Evolutionary conservation across 306 rosid genomes (phyloP).

Genomic region (Albizia julibrissin): DNA sequence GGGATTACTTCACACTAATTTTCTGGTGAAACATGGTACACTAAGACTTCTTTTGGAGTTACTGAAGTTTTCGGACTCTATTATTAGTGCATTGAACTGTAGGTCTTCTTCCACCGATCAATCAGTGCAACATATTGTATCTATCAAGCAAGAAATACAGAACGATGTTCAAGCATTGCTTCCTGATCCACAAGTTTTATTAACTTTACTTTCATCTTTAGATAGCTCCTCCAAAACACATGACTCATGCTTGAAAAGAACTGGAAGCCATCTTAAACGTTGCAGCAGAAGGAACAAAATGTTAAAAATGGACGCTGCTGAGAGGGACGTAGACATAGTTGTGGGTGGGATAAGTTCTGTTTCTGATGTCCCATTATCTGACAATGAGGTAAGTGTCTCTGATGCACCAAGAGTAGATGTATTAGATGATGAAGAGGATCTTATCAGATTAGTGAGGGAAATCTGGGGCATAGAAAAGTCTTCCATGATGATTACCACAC

Average conservation of each 20-base stretch:
- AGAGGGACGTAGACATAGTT: constrained; percentile 62
- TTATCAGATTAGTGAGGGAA: constrained; percentile 50
- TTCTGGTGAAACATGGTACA: constrained; percentile 79
- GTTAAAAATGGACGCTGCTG: constrained; percentile 47
- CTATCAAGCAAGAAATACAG: constrained; percentile 68
- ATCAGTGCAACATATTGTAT: constrained; percentile 28
- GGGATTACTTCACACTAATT: constrained; percentile 75
- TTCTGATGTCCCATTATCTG: constrained; percentile 36
- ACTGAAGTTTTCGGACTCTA: constrained; percentile 65
- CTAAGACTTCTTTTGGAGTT: constrained; percentile 81
- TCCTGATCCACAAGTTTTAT: constrained; percentile 81
- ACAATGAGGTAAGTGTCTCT: constrained; percentile 39
- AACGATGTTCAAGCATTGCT: constrained; percentile 68
- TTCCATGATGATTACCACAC: constrained; percentile 38
- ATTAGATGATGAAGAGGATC: constrained; percentile 47
- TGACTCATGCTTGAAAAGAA: constrained; percentile 54
- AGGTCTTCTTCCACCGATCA: constrained; percentile 35
- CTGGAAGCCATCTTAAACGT: constrained; percentile 41
- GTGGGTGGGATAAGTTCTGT: constrained; percentile 65
- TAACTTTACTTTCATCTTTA: constrained; percentile 66
- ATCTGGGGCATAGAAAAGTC: constrained; percentile 64
- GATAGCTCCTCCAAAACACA: constrained; percentile 50
- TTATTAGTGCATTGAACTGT: constrained; percentile 47
- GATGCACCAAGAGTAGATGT: constrained; percentile 35
- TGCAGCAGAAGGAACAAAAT: constrained; percentile 46